A percentile compares a stretch with the other conserved stretches of the same genome.
Conservation (phyloP, 2,329 filamentous ascomycete species). For the Sarocladium kiliense region DNA sequence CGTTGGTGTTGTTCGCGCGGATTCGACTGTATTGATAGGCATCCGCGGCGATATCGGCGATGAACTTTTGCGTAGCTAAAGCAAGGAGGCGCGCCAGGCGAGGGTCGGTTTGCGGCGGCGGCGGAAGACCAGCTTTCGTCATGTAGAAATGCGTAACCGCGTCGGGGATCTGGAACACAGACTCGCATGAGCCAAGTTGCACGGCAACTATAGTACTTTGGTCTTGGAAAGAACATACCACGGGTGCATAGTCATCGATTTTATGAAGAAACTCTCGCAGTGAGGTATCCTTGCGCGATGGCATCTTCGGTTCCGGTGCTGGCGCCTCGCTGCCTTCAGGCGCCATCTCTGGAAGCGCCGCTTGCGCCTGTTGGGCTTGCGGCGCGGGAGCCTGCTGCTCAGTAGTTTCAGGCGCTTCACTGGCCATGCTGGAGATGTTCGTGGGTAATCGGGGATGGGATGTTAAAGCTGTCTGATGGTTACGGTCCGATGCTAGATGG, state of each 20-base stretch:
- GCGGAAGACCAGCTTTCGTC: slow-evolving; percentile 88
- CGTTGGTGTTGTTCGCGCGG: slow-evolving; percentile 77
- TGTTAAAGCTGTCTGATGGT: slow-evolving; percentile 1
- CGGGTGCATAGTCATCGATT: slow-evolving; percentile 98
- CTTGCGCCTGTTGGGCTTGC: not conserved
- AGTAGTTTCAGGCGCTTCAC: slow-evolving; percentile 12
- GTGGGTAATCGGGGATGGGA: not conserved
- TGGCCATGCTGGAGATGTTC: slow-evolving; percentile 10
- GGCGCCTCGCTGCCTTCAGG: slow-evolving; percentile 37
- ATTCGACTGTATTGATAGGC: slow-evolving; percentile 98
- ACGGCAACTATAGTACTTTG: not conserved
- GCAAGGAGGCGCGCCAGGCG: slow-evolving; percentile 90
- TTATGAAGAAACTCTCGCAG: slow-evolving; percentile 88
- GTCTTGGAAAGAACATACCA: slow-evolving; percentile 53
- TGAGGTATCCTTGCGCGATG: slow-evolving; percentile 84
- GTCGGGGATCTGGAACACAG: slow-evolving; percentile 71
- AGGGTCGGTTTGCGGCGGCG: slow-evolving; percentile 83
- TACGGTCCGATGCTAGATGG: not conserved
- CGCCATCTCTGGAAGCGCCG: slow-evolving; percentile 23
- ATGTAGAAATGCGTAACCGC: slow-evolving; percentile 98
- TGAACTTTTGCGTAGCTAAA: slow-evolving; percentile 98
- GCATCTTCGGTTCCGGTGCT: slow-evolving; percentile 56
- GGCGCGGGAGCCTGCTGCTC: not conserved
- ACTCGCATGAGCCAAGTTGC: not conserved
- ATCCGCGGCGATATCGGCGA: slow-evolving; percentile 94